Percentiles rank a stretch among this genome's conserved stretches.
These are phyloP conservation scores for Ophiosphaerella korrae DNA, from an alignment of 2,329 filamentous ascomycete genomes.

Conservation along the genomic window DNA sequence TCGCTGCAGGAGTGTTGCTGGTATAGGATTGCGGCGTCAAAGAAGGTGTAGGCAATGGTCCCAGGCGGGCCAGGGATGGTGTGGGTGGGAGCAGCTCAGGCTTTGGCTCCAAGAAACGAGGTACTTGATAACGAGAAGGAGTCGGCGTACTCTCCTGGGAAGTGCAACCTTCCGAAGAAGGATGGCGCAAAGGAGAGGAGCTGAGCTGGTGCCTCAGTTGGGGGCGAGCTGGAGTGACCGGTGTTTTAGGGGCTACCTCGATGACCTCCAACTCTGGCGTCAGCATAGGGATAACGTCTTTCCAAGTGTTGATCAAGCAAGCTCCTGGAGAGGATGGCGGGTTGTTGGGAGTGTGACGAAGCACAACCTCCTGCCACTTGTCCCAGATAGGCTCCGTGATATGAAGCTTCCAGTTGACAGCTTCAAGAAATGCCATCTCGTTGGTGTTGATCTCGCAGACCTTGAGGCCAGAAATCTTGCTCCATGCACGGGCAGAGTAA, in stretches of 20 bases:
- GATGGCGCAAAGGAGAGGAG: slow-evolving; percentile 27
- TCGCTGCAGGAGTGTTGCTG: slow-evolving; percentile 65
- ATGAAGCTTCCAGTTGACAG: slow-evolving; percentile 93
- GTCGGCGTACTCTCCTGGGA: slow-evolving; percentile 53
- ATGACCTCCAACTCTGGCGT: slow-evolving; percentile 62
- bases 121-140: slow-evolving; percentile 47
- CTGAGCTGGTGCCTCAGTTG: slow-evolving; percentile 30
- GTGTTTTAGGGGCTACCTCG: slow-evolving; percentile 44
- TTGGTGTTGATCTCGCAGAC: slow-evolving; percentile 96
- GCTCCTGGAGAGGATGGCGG: slow-evolving; percentile 48
- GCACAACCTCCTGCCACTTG: slow-evolving; percentile 90
- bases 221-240: slow-evolving; percentile 33
- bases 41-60: slow-evolving; percentile 65
- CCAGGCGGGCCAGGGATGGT: slow-evolving; percentile 60
- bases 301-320: slow-evolving; percentile 50
- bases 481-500: slow-evolving; percentile 97
- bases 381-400: slow-evolving; percentile 88
- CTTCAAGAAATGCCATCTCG: slow-evolving; percentile 86
- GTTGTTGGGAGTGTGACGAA: slow-evolving; percentile 75
- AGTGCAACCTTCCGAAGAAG: slow-evolving; percentile 29
- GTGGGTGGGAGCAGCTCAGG: slow-evolving; percentile 57
- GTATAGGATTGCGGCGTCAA: slow-evolving; percentile 63
- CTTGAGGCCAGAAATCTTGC: slow-evolving; percentile 96
- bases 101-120: slow-evolving; percentile 58
- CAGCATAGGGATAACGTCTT: slow-evolving; percentile 58